phyloP scores from a whole-genome alignment of 2,329 filamentous ascomycete genomes.

The Fusarium armeniacum region DNA sequence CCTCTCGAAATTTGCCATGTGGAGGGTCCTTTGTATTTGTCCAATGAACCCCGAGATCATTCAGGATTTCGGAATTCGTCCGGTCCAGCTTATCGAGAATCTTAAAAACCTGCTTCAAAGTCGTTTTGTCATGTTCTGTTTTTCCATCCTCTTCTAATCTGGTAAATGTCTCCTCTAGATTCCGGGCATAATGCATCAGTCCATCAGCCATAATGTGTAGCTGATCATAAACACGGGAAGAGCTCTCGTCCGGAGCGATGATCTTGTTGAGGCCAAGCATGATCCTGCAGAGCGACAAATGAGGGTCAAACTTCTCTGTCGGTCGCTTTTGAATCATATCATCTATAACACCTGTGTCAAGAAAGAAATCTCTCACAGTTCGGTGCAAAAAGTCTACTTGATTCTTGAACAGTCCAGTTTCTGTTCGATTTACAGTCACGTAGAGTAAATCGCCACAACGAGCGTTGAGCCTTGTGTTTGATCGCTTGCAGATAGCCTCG shows the following conservation, averaged over 20 bases:
- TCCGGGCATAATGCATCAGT: neutral
- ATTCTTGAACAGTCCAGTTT: neutral
- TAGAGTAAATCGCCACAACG: neutral
- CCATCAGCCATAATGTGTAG: neutral
- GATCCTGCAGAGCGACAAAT: neutral
- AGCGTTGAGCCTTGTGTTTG: neutral
- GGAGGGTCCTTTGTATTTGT: neutral
- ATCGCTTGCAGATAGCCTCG: neutral
- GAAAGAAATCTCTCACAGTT: slow-evolving; percentile 5
- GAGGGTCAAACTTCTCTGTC: neutral
- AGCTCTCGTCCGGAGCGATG: neutral
- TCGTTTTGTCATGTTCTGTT: neutral
- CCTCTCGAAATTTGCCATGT: neutral
- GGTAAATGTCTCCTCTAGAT: neutral
- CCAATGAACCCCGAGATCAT: neutral
- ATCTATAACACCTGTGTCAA: neutral
- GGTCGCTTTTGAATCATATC: neutral
- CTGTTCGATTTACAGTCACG: neutral
- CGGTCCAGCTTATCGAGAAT: neutral
- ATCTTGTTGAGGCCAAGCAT: neutral
- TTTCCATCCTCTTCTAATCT: neutral
- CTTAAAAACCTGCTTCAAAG: neutral
- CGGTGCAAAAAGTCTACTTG: neutral
- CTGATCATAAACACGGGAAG: neutral
- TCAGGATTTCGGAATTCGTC: neutral